phyloP scores from a whole-genome alignment of 352 stramenopile genomes.

The Plasmopara viticola region DNA sequence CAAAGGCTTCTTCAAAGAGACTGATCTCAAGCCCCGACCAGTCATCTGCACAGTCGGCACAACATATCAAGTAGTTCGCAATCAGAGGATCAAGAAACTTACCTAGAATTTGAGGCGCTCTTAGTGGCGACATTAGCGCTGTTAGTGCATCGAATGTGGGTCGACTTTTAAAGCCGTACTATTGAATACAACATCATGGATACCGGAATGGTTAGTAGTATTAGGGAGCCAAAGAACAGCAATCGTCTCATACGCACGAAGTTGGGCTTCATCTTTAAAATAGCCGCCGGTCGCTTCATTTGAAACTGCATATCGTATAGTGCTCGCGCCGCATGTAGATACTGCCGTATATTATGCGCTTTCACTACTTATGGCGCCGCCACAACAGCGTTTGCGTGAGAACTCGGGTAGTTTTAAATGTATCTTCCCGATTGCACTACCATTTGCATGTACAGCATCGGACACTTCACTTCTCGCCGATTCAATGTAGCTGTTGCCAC shows the following conservation, averaged over 20 bases:
- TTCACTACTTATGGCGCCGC: slow-evolving; percentile 34
- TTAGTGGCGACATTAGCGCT: slow-evolving; percentile 58
- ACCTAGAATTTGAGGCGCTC: slow-evolving; percentile 66
- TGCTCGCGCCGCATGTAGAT: slow-evolving; percentile 49
- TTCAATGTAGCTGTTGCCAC: slow-evolving; percentile 10
- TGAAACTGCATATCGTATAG: slow-evolving; percentile 75
- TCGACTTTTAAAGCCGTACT: slow-evolving; percentile 64
- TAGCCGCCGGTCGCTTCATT: slow-evolving; percentile 61
- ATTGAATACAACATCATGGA: background rate
- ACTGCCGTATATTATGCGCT: slow-evolving; percentile 44
- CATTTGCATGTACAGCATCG: slow-evolving; percentile 17
- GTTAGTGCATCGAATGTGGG: slow-evolving; percentile 67
- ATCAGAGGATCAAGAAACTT: background rate
- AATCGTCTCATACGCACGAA: slow-evolving; percentile 21
- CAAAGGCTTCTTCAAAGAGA: slow-evolving; percentile 73
- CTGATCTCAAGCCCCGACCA: slow-evolving; percentile 71
- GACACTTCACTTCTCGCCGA: slow-evolving; percentile 18
- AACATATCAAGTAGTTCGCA: slow-evolving; percentile 2
- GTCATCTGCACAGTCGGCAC: slow-evolving; percentile 35
- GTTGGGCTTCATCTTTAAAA: slow-evolving; percentile 70
- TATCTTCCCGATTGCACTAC: slow-evolving; percentile 4
- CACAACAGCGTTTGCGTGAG: background rate
- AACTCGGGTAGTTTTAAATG: background rate
- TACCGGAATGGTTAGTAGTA: background rate
- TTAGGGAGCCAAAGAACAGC: background rate